Conservation (phyloP, 139 green algal genomes). For the Ulvella scutata region DNA sequence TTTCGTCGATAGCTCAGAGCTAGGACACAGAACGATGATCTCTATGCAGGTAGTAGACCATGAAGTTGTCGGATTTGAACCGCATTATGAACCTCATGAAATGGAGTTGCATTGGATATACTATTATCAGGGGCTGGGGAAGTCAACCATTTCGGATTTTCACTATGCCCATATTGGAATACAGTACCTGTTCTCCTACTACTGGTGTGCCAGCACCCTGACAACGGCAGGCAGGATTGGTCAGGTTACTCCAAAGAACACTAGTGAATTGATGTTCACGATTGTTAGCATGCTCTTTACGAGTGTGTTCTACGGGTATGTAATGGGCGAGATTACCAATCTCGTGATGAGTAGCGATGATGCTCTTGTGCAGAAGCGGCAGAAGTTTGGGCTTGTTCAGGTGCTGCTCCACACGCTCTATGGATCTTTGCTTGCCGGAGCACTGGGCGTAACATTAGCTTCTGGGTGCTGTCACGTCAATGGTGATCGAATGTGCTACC, state of each 20-base stretch:
- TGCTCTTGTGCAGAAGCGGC: constrained; percentile 15
- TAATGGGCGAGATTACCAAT: constrained; percentile 27
- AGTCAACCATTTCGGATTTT: no score
- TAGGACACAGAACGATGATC: no score
- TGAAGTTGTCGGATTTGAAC: no score
- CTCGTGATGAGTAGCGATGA: constrained; percentile 21
- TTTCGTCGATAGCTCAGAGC: no score
- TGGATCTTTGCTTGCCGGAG: no score
- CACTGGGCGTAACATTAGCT: no score
- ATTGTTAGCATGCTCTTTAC: constrained; percentile 12
- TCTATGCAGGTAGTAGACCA: no score
- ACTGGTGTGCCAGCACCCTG: constrained; percentile 18
- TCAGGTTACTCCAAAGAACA: constrained; percentile 13
- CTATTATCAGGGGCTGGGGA: not conserved
- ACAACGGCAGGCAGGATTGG: constrained; percentile 19
- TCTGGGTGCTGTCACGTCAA: no score
- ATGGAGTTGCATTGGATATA: no score
- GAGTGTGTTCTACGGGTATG: constrained; percentile 19
- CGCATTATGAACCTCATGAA: no score
- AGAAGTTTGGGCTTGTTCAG: constrained; percentile 7
- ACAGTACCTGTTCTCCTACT: constrained; percentile 26
- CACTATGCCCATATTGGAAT: constrained; percentile 11
- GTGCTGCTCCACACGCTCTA: no score
- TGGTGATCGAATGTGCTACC: no score
- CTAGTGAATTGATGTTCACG: constrained; percentile 19